Base-by-base conservation (phyloP, 768 basidiomycete genomes). In the Mycena leptocephala region DNA sequence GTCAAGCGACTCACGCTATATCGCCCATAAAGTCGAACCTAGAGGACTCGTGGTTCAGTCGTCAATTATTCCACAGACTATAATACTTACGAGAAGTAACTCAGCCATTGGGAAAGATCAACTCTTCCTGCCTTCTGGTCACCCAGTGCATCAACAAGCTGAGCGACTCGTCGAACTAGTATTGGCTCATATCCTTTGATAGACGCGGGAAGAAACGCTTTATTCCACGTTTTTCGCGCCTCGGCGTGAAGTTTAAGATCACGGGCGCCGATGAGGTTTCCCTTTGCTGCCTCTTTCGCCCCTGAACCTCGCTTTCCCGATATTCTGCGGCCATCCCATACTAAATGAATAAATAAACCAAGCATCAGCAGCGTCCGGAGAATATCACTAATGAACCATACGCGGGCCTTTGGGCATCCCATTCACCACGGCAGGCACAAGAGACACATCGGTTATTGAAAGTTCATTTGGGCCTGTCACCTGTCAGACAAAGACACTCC, bases 391-490 rank as follows among this genome's bases (percentile, higher is more conserved):
- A 9, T 48, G 55, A 55, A 68, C 82, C 85, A 62, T 78, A 86
- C 85, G 69, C 0, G 84, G 82, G 4, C 88, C 87, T 78, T 89
- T 89, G 4, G 86, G 86, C 77, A 90, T 82, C 2, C 89, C 88
- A 18, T 80, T 77, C 24, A 88, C 64, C 8, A 89, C 79, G 0
- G 82, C 72, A 1, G 81, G 78, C 22, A 90, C 78, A 1, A 83
- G 78, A 3, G 82, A 81, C 2, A 80, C 76, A n/a, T 87, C 85
- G 33, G 77, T 76, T 26, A 89, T 84, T 1, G 87, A 88, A 2
- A 90, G 77, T 66, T 89, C 88, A 76, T 89, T 90, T 14, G 88
- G 89, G n/a, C 88, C 88, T 89, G 59, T 61, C 5, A 26, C 30
- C 32, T 22, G 18, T 55, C 37, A 18, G 71, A 51, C 33, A 39